Base-by-base conservation (phyloP, 2,329 filamentous ascomycete species). In the Penicillium crustosum region DNA sequence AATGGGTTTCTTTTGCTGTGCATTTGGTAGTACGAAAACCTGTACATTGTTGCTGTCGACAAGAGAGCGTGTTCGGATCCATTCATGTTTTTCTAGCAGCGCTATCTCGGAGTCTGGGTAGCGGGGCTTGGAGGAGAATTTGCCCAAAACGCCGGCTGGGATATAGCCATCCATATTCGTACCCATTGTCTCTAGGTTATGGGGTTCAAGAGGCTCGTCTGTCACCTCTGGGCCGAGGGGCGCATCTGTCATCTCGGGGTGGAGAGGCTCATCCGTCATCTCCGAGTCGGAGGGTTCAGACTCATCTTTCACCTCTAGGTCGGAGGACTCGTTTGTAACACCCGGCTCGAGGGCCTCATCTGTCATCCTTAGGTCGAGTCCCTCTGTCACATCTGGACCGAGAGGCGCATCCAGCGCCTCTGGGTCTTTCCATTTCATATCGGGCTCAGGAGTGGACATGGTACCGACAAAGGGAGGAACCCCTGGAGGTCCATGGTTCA, bases 11-110 rank as follows among this genome's bases (percentile, higher is more conserved):
- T 42, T 42, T 25, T 73, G 69, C 13, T 70, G 70, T 36, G 74
- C 67, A 42, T 76, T 72, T 2, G 77, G 76, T 10, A 79, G 60
- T 5, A 78, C 68, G 59, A 75, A 78, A 2, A 81, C 59, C 19
- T 71, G 64, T 57, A 70, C 36, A 59, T 70, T 66, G 49, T 43
- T 35, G 12, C 29, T 66, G 57, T 60, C 62, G 61, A 55, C 51
- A 45, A 6, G 57, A 39, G 53, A 52, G 38, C 53, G 59, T 29
- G 66, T 73, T 47, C 65, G 69, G 27, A 79, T 70, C 76, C 76
- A 78, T 13, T 64, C 59, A 35, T 73, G 63, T n/a, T 62, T 65
- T 57, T 75, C 67, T 13, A 78, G 38, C 1, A 57, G 61, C 2
- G 53, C 42, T 23, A 76, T 48, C 31, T 73, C 69, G 2, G 45